Conservation (phyloP, 345 rosid species). For the Salix suchowensis region DNA sequence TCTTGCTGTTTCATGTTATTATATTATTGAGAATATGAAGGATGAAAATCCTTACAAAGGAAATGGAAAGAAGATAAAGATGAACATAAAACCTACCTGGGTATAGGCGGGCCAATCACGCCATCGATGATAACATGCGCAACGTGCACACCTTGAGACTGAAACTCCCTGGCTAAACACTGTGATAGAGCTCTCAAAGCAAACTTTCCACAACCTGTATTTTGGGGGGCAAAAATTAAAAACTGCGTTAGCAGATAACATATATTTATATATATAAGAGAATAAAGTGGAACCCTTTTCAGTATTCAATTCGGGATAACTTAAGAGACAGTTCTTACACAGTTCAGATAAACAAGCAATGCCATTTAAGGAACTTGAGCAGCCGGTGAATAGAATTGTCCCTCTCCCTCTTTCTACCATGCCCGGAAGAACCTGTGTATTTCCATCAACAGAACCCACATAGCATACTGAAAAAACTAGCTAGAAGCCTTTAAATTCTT, state of each 20-base stretch:
- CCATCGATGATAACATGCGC: slow-evolving; percentile 88
- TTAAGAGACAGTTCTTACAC: slow-evolving; percentile 35
- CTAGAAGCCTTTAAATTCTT: not conserved
- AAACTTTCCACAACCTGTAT: slow-evolving; percentile 83
- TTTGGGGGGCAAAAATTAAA: not conserved
- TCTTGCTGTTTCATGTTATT: not conserved
- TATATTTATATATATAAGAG: too few relatives aligned
- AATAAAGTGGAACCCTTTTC: not conserved
- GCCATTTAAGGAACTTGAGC: slow-evolving; percentile 83
- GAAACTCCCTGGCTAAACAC: slow-evolving; percentile 78
- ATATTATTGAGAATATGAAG: too few relatives aligned
- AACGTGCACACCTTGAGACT: slow-evolving; percentile 73
- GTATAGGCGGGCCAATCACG: slow-evolving; percentile 63
- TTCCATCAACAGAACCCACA: not conserved
- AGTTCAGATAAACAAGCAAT: slow-evolving; percentile 80
- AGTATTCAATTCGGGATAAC: not conserved
- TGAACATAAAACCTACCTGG: slow-evolving; percentile 40
- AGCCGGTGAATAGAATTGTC: slow-evolving; percentile 87
- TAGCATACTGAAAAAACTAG: not conserved
- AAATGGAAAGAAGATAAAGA: not conserved
- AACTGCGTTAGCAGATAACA: not conserved
- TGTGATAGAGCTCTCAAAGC: slow-evolving; percentile 82
- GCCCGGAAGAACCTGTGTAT: slow-evolving; percentile 64
- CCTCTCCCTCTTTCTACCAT: slow-evolving; percentile 92
- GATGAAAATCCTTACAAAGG: not conserved